phyloP scores from a whole-genome alignment of 805 yeast species.

The Teunomyces stri region DNA sequence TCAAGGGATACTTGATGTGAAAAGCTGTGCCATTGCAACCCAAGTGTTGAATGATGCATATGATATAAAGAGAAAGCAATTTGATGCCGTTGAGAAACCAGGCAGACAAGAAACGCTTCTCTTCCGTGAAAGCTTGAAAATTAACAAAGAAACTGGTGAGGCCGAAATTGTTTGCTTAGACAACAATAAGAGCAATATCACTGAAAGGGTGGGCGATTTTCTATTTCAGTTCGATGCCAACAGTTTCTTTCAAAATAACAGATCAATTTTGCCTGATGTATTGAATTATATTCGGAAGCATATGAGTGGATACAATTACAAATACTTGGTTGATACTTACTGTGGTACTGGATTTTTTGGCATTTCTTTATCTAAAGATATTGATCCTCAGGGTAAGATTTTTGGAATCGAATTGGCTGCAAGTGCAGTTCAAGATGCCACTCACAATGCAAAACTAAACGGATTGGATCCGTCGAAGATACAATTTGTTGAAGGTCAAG shows the following conservation, averaged over 20 bases:
- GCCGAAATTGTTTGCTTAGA: constrained; percentile 22
- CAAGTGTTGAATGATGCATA: constrained; percentile 26
- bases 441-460: constrained; percentile 38
- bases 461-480: constrained; percentile 26
- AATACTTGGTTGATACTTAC: constrained; percentile 40
- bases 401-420: constrained; percentile 42
- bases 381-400: constrained; percentile 31
- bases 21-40: constrained; percentile 38
- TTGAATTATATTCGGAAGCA: constrained; percentile 29
- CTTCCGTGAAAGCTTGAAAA: constrained; percentile 32
- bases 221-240: constrained; percentile 38
- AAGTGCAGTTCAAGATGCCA: constrained; percentile 33
- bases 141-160: constrained; percentile 31
- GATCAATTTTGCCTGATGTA: constrained; percentile 33
- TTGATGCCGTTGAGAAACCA: constrained; percentile 6
- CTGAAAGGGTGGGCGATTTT: constrained; percentile 34
- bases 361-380: constrained; percentile 28
- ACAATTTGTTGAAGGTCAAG: constrained; percentile 36
- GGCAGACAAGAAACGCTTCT: constrained; percentile 18
- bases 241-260: constrained; percentile 43
- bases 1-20: constrained; percentile 28
- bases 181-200: constrained; percentile 25
- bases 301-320: constrained; percentile 14
- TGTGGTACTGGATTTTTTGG: constrained; percentile 49
- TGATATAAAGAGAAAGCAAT: constrained; percentile 12